Conservation (phyloP, 768 basidiomycete genomes). For the Coprinopsis strossmayeri region DNA sequence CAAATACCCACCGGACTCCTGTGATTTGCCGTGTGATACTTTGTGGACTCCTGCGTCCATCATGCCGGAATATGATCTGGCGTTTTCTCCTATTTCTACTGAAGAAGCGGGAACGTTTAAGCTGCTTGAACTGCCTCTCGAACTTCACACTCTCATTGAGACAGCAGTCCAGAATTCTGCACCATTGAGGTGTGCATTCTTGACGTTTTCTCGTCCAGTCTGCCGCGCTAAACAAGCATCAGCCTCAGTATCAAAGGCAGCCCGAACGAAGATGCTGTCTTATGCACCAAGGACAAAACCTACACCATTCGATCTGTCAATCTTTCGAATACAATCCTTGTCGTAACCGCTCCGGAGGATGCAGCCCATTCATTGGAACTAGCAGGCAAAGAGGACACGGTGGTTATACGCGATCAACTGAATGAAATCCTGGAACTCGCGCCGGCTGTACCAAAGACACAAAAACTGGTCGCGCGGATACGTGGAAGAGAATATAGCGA, state of each 20-base stretch:
- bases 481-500: conserved; percentile 70
- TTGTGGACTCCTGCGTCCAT: conserved; percentile 11
- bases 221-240: conserved; percentile 14
- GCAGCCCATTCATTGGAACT: conserved; percentile 19
- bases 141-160: conserved; percentile 59
- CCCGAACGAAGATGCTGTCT: conserved; percentile 77
- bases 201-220: background rate
- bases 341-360: conserved; percentile 50
- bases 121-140: conserved; percentile 68
- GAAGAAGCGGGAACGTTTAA: conserved; percentile 52
- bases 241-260: conserved; percentile 80
- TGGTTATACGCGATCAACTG: conserved; percentile 74
- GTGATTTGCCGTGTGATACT: too few relatives aligned
- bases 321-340: conserved; percentile 81
- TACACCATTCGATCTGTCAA: conserved; percentile 81
- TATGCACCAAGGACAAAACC: conserved; percentile 79
- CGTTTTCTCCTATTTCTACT: conserved; percentile 43
- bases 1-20: too few relatives aligned
- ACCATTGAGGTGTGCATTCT: conserved; percentile 13
- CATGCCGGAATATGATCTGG: conserved; percentile 45
- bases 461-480: conserved; percentile 56
- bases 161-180: conserved; percentile 30
- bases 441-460: conserved; percentile 69
- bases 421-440: conserved; percentile 81
- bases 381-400: conserved; percentile 26